Conservation (phyloP, 1,139 yeast genomes). For the Protomyces pachydermus region DNA sequence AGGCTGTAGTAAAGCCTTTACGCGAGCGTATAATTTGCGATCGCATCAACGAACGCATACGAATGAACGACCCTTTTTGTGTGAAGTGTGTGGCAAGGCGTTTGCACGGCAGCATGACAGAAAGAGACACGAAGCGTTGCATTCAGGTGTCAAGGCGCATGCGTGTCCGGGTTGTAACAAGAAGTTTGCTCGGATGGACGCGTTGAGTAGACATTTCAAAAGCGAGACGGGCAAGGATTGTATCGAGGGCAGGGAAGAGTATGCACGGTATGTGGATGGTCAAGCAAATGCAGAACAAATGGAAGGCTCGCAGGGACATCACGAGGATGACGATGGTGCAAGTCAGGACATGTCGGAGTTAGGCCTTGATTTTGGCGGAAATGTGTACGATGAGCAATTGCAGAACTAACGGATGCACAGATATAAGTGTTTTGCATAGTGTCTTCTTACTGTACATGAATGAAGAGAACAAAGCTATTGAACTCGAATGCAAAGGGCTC, state of each 20-base stretch:
- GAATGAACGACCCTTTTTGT: constrained; percentile 83
- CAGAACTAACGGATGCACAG: not conserved
- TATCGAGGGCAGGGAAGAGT: constrained; percentile 41
- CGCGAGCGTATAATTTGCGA: constrained; percentile 86
- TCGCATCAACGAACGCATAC: constrained; percentile 92
- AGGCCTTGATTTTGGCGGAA: not conserved
- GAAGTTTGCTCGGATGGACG: constrained; percentile 92
- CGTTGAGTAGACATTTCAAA: constrained; percentile 85
- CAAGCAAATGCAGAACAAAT: not conserved
- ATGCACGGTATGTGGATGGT: constrained; percentile 9
- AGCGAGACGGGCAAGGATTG: constrained; percentile 90
- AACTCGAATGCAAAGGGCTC: no score
- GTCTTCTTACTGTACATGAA: not conserved
- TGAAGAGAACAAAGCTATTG: not conserved
- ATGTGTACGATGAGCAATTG: not conserved
- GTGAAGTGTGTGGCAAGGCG: constrained; percentile 84
- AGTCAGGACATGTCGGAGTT: not conserved
- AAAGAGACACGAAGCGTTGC: constrained; percentile 88
- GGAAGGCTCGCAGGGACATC: not conserved
- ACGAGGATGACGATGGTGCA: not conserved
- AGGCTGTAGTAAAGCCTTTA: constrained; percentile 72
- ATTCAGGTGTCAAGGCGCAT: constrained; percentile 82
- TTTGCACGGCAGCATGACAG: constrained; percentile 95
- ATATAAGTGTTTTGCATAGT: not conserved
- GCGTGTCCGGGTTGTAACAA: constrained; percentile 97